Conservation (phyloP, 352 stramenopile species). For the Pilasporangium apinafurcum region DNA sequence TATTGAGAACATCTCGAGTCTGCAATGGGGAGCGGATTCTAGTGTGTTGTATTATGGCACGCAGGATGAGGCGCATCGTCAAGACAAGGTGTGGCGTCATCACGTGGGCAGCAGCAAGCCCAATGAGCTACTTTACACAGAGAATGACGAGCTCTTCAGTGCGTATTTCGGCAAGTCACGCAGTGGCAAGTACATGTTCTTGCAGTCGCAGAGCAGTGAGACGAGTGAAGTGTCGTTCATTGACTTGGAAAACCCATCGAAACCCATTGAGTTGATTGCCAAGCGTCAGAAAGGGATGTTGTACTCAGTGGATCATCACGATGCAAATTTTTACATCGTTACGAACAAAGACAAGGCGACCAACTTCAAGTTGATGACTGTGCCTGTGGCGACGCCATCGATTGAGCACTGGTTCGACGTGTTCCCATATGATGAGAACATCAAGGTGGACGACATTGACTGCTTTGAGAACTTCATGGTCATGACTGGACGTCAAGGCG, state of each 20-base stretch:
- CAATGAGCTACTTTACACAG: slow-evolving; percentile 92
- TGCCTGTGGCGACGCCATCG: slow-evolving; percentile 34
- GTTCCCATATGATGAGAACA: slow-evolving; percentile 70
- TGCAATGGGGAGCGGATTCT: slow-evolving; percentile 89
- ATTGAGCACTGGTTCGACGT: slow-evolving; percentile 84
- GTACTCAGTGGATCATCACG: slow-evolving; percentile 87
- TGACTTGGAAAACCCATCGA: slow-evolving; percentile 44
- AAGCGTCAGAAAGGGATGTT: slow-evolving; percentile 63
- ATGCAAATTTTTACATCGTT: slow-evolving; percentile 88
- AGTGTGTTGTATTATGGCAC: slow-evolving; percentile 93
- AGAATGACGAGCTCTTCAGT: slow-evolving; percentile 93
- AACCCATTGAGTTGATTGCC: slow-evolving; percentile 46
- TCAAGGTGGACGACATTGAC: slow-evolving; percentile 84
- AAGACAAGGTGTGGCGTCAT: slow-evolving; percentile 93
- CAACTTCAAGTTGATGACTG: slow-evolving; percentile 92
- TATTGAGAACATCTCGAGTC: slow-evolving; percentile 81
- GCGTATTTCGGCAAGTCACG: slow-evolving; percentile 89
- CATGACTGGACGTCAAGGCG: slow-evolving; percentile 78
- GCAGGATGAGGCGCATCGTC: slow-evolving; percentile 87
- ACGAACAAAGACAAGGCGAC: slow-evolving; percentile 91
- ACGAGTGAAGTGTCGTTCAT: slow-evolving; percentile 88
- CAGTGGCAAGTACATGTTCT: slow-evolving; percentile 91
- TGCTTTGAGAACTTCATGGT: slow-evolving; percentile 88
- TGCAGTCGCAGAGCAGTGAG: slow-evolving; percentile 86
- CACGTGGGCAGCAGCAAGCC: slow-evolving; percentile 59